These are phyloP conservation scores for Chaetomiaceae sp. DNA, from an alignment of 2,329 filamentous ascomycete genomes.

Conservation along the genomic window DNA sequence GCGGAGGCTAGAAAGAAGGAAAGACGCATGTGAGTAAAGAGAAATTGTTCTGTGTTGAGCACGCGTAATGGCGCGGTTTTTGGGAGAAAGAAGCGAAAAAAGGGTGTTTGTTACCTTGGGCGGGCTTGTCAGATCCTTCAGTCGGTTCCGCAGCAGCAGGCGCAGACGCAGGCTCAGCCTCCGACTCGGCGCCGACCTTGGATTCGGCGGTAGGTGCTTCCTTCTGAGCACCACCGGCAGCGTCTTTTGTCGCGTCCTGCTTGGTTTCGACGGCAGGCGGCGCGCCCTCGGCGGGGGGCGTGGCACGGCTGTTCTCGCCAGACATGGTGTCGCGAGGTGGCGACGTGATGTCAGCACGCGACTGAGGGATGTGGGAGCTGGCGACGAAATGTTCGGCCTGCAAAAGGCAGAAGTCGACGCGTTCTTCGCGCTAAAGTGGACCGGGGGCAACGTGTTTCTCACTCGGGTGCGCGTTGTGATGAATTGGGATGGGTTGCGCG, in stretches of 20 bases:
- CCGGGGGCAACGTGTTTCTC: slow-evolving; percentile 12
- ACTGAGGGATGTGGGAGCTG: slow-evolving; percentile 10
- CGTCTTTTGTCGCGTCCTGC: slow-evolving; percentile 14
- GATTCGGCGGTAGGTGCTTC: slow-evolving; percentile 18
- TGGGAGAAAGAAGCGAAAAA: too few species aligned
- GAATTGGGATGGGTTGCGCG: slow-evolving; percentile 23
- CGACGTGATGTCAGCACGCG: slow-evolving; percentile 26
- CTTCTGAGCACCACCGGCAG: slow-evolving; percentile 2
- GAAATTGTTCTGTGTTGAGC: not conserved
- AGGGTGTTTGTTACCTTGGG: slow-evolving; percentile 21
- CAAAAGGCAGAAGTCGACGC: slow-evolving; percentile 23
- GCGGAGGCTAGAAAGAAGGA: not conserved
- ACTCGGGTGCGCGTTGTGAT: slow-evolving; percentile 17
- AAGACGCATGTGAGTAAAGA: slow-evolving; percentile 11
- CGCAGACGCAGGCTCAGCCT: slow-evolving; percentile 16
- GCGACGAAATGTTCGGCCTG: slow-evolving; percentile 21
- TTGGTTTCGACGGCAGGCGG: slow-evolving; percentile 19
- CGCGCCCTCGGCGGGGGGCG: slow-evolving; percentile 21
- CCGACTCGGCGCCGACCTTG: slow-evolving; percentile 19
- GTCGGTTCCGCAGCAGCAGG: slow-evolving; percentile 27
- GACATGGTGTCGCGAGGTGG: slow-evolving; percentile 26
- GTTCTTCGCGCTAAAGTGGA: slow-evolving; percentile 23
- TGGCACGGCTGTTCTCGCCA: slow-evolving; percentile 25
- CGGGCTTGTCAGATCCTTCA: slow-evolving; percentile 21
- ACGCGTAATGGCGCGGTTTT: not conserved